Percentiles rank a stretch among this genome's conserved stretches.
These are phyloP conservation scores for Mucor racemosus DNA, from an alignment of 371 early-diverging fungal genomes.

Conservation along the genomic window DNA sequence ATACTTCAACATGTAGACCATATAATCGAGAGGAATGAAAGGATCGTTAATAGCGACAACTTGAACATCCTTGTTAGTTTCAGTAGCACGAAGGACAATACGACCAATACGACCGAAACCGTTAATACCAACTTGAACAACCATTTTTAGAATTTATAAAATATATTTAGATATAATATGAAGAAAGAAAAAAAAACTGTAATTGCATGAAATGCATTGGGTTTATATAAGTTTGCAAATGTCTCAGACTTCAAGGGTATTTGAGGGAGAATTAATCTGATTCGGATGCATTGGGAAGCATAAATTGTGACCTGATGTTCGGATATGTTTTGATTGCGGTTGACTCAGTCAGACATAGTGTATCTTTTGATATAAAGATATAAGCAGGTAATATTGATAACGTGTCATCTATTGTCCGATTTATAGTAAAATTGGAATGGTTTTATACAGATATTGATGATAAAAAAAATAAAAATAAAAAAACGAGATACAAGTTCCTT, in stretches of 20 bases:
- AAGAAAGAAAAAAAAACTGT: neutral
- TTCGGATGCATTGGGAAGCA: slow-evolving; percentile 14
- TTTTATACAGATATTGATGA: too few relatives aligned
- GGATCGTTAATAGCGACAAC: slow-evolving; percentile 99
- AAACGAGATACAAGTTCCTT: neutral
- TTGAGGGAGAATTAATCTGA: slow-evolving; percentile 7
- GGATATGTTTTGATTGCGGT: neutral
- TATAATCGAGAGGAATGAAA: slow-evolving; percentile 95
- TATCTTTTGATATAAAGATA: too few relatives aligned
- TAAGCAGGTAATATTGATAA: slow-evolving; percentile 7
- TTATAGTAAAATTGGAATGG: neutral
- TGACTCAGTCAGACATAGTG: slow-evolving; percentile 16
- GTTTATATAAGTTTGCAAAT: slow-evolving; percentile 9
- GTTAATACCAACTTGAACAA: slow-evolving; percentile 31
- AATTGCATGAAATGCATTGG: neutral
- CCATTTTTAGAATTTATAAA: slow-evolving; percentile 20
- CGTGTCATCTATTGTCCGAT: slow-evolving; percentile 12
- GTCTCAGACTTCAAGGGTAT: slow-evolving; percentile 17
- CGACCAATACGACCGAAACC: slow-evolving; percentile 99
- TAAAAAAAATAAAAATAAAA: too few relatives aligned
- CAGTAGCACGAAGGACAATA: slow-evolving; percentile 93
- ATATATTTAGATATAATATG: slow-evolving; percentile 8
- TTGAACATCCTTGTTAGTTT: slow-evolving; percentile 72
- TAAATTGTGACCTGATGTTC: slow-evolving; percentile 20
- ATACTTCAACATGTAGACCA: slow-evolving; percentile 97